Evolutionary conservation across 169 alveolate genomes (phyloP), one percentile per base, ranked within the genome.

Genomic region (Babesia bovis): DNA sequence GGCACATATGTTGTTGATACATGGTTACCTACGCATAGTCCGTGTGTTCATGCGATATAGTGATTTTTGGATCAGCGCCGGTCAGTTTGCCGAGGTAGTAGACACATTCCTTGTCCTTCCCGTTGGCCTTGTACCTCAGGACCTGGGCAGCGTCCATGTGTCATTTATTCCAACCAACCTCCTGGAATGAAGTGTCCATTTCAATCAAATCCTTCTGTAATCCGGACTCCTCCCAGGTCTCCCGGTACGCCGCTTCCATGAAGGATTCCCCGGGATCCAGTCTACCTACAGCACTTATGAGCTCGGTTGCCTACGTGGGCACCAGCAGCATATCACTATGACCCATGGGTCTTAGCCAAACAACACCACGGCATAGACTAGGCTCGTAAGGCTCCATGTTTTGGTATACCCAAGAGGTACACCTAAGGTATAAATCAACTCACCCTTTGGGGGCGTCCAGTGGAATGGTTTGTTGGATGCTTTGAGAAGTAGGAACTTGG

Each of bases 381-480:
- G n/a, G n/a, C n/a, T n/a, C n/a, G n/a, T n/a, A n/a, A n/a, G n/a
- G n/a, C n/a, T n/a, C n/a, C n/a, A n/a, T n/a, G n/a, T n/a, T n/a
- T n/a, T n/a, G n/a, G n/a, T n/a, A n/a, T n/a, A n/a, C n/a, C n/a
- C n/a, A n/a, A n/a, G n/a, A n/a, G n/a, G n/a, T n/a, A n/a, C n/a
- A n/a, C n/a, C n/a, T n/a, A n/a, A n/a, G n/a, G n/a, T 7, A 15
- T 7, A 42, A 32, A 47, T 2, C n/a, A n/a, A 25, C 44, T 30
- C 25, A 85, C 93, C 93, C 65, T 88, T 88, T 25, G 93, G 93
- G 25, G 93, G 93, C 5, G 91, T 84, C 91, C 91, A 88, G 70
- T 88, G 93, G 66, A 32, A 81, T 19, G 87, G 85, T 30, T 65
- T 81, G 52, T 81, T 71, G n/a, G 90, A 84, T 30, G 93, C 85